phyloP scores from a whole-genome alignment of 176 grass and related monocot genomes.

The Echinochloa phyllopogon region DNA sequence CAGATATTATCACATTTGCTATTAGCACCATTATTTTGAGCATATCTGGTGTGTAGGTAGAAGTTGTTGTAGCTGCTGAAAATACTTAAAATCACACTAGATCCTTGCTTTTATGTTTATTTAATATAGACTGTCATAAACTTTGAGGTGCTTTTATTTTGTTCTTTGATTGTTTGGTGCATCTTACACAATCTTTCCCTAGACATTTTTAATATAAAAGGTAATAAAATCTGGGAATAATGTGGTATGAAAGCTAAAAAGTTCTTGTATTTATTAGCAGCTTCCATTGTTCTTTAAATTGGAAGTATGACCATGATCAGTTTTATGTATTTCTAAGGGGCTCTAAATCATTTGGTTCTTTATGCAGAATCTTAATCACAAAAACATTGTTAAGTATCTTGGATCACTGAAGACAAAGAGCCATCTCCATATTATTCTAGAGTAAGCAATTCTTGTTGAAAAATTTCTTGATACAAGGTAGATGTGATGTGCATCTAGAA shows the following conservation, averaged over 20 bases:
- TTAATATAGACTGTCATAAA: neutral
- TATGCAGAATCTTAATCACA: constrained; percentile 97
- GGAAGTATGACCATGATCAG: neutral
- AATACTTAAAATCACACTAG: constrained; percentile 29
- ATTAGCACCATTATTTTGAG: constrained; percentile 3
- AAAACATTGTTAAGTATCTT: constrained; percentile 98
- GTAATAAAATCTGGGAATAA: neutral
- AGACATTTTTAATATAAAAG: neutral
- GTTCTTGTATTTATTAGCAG: neutral
- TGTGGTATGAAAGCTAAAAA: neutral
- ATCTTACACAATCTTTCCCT: neutral
- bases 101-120: neutral
- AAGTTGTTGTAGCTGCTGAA: constrained; percentile 17
- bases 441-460: constrained; percentile 56
- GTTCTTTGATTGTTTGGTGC: neutral
- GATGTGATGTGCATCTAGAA: neutral
- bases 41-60: neutral
- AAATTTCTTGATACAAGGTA: constrained; percentile 18
- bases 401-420: constrained; percentile 94
- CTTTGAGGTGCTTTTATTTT: neutral
- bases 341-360: constrained; percentile 37
- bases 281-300: constrained; percentile 12
- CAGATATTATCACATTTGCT: constrained; percentile 28
- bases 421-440: constrained; percentile 98
- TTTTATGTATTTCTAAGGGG: neutral